Evolutionary conservation across 2,329 filamentous ascomycete genomes (phyloP).

Genomic region (Aspergillus terreus): DNA sequence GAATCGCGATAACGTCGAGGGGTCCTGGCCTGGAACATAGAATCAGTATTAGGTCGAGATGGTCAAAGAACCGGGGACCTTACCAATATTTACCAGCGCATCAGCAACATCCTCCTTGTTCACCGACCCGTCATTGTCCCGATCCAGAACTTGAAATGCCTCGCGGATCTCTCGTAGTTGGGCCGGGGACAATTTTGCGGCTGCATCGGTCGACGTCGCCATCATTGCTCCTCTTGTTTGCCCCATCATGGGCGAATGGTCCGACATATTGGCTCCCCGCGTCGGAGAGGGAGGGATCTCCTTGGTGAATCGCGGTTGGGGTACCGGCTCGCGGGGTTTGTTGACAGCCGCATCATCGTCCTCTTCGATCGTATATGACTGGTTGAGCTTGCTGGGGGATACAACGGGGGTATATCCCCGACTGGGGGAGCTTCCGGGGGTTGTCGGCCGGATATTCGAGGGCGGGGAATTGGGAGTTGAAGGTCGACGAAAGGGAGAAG

Average conservation of each 20-base stretch:
- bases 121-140: slow-evolving; percentile 79
- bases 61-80: neutral
- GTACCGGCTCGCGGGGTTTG: slow-evolving; percentile 24
- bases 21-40: slow-evolving; percentile 63
- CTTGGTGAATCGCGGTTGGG: slow-evolving; percentile 32
- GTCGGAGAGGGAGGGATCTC: slow-evolving; percentile 41
- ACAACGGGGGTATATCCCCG: slow-evolving; percentile 41
- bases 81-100: slow-evolving; percentile 82
- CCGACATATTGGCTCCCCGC: slow-evolving; percentile 26
- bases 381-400: slow-evolving; percentile 47
- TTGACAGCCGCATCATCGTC: slow-evolving; percentile 30
- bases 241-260: slow-evolving; percentile 25
- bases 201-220: slow-evolving; percentile 27
- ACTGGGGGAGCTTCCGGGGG: slow-evolving; percentile 46
- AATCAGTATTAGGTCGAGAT: neutral
- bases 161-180: slow-evolving; percentile 87
- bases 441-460: slow-evolving; percentile 47
- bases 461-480: slow-evolving; percentile 62
- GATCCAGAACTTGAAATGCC: slow-evolving; percentile 88
- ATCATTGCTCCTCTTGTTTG: slow-evolving; percentile 19
- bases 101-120: slow-evolving; percentile 79
- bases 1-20: slow-evolving; percentile 72
- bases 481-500: slow-evolving; percentile 65
- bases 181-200: slow-evolving; percentile 63
- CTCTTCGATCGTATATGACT: slow-evolving; percentile 43